phyloP scores from a whole-genome alignment of 2,329 filamentous ascomycete genomes.

The Zymoseptoria ardabiliae region DNA sequence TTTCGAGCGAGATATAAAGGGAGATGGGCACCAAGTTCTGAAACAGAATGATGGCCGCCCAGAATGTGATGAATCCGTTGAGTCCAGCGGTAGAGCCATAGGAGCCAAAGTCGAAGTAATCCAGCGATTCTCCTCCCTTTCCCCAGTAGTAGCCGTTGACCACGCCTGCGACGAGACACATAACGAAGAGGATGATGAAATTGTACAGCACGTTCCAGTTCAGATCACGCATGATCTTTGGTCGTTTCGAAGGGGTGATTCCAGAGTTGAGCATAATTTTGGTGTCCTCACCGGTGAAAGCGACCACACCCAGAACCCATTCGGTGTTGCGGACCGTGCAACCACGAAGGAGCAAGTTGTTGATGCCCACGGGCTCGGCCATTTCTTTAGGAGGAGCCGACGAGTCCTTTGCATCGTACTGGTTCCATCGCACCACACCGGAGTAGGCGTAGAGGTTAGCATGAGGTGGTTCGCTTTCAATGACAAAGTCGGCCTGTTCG shows the following conservation, averaged over 20 bases:
- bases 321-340: conserved; percentile 93
- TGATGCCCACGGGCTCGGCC: conserved; percentile 89
- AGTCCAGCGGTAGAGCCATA: conserved; percentile 60
- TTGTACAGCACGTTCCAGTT: conserved; percentile 99
- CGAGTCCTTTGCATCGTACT: conserved; percentile 58
- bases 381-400: conserved; percentile 63
- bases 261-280: conserved; percentile 99
- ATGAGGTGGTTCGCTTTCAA: conserved; percentile 87
- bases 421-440: conserved; percentile 79
- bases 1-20: conserved; percentile 93
- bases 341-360: conserved; percentile 88
- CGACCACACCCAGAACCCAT: conserved; percentile 85
- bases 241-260: conserved; percentile 86
- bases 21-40: conserved; percentile 99
- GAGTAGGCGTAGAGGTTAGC: conserved; percentile 94
- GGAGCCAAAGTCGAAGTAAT: conserved; percentile 79
- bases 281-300: conserved; percentile 92
- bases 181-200: conserved; percentile 78
- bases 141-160: conserved; percentile 79
- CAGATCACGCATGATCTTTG: conserved; percentile 82
- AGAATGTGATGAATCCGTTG: conserved; percentile 94
- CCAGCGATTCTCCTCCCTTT: conserved; percentile 63
- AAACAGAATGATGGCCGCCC: conserved; percentile 88
- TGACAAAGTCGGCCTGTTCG: conserved; percentile 75
- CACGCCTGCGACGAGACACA: conserved; percentile 81